Evolutionary conservation across 768 basidiomycete species (phyloP), one percentile per base, ranked within the genome.

Genomic region (Trametes punicea): DNA sequence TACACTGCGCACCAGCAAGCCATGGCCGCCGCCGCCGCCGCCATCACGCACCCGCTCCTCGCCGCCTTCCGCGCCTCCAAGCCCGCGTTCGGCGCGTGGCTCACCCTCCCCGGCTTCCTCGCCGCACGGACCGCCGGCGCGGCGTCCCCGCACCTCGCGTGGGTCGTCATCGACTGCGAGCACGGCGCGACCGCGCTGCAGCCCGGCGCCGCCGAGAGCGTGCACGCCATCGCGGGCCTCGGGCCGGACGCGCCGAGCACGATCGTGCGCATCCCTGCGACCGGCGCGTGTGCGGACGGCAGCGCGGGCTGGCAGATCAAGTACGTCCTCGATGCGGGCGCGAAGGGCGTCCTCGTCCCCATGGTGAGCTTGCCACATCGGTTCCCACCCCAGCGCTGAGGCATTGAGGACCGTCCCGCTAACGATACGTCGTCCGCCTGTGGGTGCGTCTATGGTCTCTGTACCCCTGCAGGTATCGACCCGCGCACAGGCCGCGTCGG

Each of bases 241-340:
- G 71, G 73, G 2, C 63, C 65, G 2, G 60, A 63, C 27, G 77
- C 77, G 1, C 81, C 82, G 0, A 85, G 80, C 61, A 72, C 79
- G 9, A 61, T 88, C 34, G 80, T 88, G 5, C 70, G 86, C 25
- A 80, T 87, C 45, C 81, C 86, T 6, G 84, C 84, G 7, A 87
- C 85, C 2, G 85, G 84, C 0, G 64, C 75, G 25, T 79, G 76
- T 25, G 66, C 64, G 47, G 62, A 67, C 36, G 71, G 71, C 0
- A 78, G 80, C 59, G 82, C 82, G 2, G 75, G 76, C 52, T 87
- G 85, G 84, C 85, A 87, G 67, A 85, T 88, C 70, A 88, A 88
- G 70, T 75, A 82, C 57, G 85, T 81, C 0, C 75, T 88, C 27
- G 86, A 88, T 63, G 81, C 82, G 0, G 87, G 86, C 4, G 86